These are phyloP conservation scores for Mucor irregularis DNA, from an alignment of 371 early-diverging fungal genomes.

Conservation along the genomic window DNA sequence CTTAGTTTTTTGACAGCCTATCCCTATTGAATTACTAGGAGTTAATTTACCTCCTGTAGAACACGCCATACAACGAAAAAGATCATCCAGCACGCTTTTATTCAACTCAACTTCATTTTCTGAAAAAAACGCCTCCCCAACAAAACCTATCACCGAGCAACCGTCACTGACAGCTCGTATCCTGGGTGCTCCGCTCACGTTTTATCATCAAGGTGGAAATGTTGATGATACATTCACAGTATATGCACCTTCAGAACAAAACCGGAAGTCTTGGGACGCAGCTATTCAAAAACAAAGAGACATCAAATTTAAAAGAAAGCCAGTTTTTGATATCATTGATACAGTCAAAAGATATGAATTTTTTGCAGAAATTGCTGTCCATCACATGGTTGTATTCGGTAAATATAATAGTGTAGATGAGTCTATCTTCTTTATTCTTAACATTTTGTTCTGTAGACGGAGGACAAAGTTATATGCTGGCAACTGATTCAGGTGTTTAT, in stretches of 20 bases:
- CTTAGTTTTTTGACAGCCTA: conserved; percentile 47
- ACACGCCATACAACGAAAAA: conserved; percentile 28
- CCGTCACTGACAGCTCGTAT: not conserved
- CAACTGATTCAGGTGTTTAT: conserved; percentile 44
- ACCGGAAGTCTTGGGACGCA: conserved; percentile 80
- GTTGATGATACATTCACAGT: conserved; percentile 60
- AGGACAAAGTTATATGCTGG: conserved; percentile 42
- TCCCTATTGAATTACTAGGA: conserved; percentile 76
- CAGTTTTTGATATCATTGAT: conserved; percentile 61
- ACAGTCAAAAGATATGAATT: conserved; percentile 33
- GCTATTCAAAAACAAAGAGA: conserved; percentile 74
- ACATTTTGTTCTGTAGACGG: not conserved
- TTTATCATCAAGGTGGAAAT: conserved; percentile 76
- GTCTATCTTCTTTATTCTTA: not conserved
- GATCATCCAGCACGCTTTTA: conserved; percentile 9
- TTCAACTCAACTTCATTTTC: not conserved
- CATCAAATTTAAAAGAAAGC: conserved; percentile 48
- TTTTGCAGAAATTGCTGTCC: conserved; percentile 27
- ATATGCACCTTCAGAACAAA: conserved; percentile 71
- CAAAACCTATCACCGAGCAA: not conserved
- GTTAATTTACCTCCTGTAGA: conserved; percentile 56
- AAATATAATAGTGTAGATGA: too few species aligned
- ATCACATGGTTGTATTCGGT: conserved; percentile 44
- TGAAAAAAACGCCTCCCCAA: not conserved
- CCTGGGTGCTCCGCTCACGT: conserved; percentile 61